Base-by-base conservation (phyloP, 495 filamentous ascomycete species). In the Echria macrotheca region DNA sequence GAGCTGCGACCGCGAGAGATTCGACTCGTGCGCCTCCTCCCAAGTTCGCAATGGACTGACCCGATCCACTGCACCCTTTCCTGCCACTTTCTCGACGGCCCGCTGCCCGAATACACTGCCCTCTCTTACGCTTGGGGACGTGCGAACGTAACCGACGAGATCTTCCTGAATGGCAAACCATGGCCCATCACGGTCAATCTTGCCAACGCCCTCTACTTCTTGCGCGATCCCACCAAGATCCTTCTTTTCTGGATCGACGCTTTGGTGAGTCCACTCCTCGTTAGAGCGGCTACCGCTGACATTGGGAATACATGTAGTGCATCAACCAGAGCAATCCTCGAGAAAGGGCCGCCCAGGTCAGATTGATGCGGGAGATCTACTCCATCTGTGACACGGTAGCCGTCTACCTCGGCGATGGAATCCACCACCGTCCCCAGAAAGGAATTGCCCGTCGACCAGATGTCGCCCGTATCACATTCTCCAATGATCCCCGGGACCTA, bases 81-180 rank as follows among this genome's bases (percentile, higher is more conserved):
- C 5, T 18, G 14, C 2, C n/a, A 37, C n/a, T 3, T 11, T 17
- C 35, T 36, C 17, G 17, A 36, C 8, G 29, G 24, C n/a, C n/a
- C n/a, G 2, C 8, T 33, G 4, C 26, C 44, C 7, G 29, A 19
- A 6, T 49, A 50, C 14, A 33, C 38, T 5, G 29, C 47, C 12
- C 36, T 50, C 15, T 50, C 47, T 10, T 50, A 50, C 26, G 38
- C 37, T 1, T 50, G 47, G 47, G 47, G 47, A 11, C 29, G 33
- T 5, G 21, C 46, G 5, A 23, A n/a, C 5, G 33, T 19, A 10
- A 40, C 33, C 9, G 46, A 49, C 7, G n/a, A 14, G 8, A 40
- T 49, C 15, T 18, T 5, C 11, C 15, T 49, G 5, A 26, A 29
- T 12, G 46, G 46, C 22, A 9, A n/a, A 2, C 7, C 18, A 49